Conservation (phyloP, 106 monocot species). For the Platanthera zijinensis region DNA sequence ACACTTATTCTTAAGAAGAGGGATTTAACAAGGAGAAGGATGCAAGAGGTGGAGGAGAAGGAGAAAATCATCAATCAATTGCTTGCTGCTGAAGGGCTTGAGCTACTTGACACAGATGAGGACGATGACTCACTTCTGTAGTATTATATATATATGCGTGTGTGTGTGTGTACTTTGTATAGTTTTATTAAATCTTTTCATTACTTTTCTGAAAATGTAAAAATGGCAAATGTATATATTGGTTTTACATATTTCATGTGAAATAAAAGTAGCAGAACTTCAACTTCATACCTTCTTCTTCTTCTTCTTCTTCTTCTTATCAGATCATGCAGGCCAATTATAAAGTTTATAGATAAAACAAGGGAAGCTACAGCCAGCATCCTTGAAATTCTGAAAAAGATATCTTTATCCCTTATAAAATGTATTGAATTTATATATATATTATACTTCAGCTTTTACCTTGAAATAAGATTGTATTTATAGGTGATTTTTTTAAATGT, state of each 20-base stretch:
- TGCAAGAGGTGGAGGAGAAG: slow-evolving; percentile 74
- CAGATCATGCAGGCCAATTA: too few species aligned
- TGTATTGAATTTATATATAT: too few species aligned
- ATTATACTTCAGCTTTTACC: too few species aligned
- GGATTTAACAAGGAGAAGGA: slow-evolving; percentile 80
- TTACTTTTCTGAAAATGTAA: background rate
- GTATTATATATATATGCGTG: too few species aligned
- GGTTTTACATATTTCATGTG: background rate
- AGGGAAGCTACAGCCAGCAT: too few species aligned
- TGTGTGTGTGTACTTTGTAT: too few species aligned
- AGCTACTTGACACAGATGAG: slow-evolving; percentile 57
- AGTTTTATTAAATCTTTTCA: background rate
- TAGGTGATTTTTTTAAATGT: too few species aligned
- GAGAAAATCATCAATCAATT: slow-evolving; percentile 51
- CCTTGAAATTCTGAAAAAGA: too few species aligned
- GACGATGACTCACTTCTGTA: slow-evolving; percentile 24
- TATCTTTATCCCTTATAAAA: too few species aligned
- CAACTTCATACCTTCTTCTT: background rate
- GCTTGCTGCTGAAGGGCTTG: slow-evolving; percentile 87
- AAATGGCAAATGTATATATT: background rate
- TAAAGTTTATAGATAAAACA: too few species aligned
- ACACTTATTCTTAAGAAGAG: slow-evolving; percentile 86
- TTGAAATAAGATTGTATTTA: too few species aligned
- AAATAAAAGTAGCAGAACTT: background rate
- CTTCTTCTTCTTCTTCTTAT: too few species aligned